Conservation (phyloP, 2,329 filamentous ascomycete species). For the Pseudocercospora fuligena region DNA sequence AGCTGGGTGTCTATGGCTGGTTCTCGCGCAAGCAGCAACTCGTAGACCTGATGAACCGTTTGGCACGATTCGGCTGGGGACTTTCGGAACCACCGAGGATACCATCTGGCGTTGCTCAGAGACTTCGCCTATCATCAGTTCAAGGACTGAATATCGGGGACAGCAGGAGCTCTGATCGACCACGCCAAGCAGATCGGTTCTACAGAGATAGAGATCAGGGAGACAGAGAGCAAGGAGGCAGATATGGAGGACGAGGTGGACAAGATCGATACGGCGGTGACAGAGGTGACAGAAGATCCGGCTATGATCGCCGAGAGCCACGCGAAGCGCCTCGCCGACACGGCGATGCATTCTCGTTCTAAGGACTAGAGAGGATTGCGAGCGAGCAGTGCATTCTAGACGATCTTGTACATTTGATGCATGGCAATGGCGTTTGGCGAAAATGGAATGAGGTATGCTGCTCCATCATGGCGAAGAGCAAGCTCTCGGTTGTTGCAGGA, state of each 20-base stretch:
- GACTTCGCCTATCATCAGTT: conserved; percentile 36
- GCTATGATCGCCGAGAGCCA: background rate
- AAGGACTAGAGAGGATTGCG: background rate
- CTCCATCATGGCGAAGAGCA: background rate
- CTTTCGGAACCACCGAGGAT: conserved; percentile 56
- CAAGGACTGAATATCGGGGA: conserved; percentile 38
- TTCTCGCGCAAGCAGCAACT: conserved; percentile 44
- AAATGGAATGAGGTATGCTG: background rate
- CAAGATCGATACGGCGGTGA: conserved; percentile 1
- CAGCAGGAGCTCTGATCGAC: background rate
- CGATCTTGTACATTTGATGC: conserved; percentile 11
- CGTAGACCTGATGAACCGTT: conserved; percentile 60
- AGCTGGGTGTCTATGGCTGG: conserved; percentile 60
- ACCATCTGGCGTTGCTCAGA: conserved; percentile 32
- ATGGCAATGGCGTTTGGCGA: conserved; percentile 18
- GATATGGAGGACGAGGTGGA: conserved; percentile 4
- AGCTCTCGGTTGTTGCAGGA: conserved; percentile 12
- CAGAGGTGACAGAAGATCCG: background rate
- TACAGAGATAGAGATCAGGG: background rate
- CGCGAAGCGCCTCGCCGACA: conserved; percentile 6
- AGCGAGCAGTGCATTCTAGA: background rate
- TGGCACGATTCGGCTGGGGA: conserved; percentile 58
- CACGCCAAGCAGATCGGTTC: background rate
- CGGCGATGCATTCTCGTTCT: conserved; percentile 8
- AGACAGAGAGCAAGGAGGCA: conserved; percentile 13